Evolutionary conservation across 345 rosid genomes (phyloP), one percentile per base, ranked within the genome.

Genomic region (Arabis hirsuta): DNA sequence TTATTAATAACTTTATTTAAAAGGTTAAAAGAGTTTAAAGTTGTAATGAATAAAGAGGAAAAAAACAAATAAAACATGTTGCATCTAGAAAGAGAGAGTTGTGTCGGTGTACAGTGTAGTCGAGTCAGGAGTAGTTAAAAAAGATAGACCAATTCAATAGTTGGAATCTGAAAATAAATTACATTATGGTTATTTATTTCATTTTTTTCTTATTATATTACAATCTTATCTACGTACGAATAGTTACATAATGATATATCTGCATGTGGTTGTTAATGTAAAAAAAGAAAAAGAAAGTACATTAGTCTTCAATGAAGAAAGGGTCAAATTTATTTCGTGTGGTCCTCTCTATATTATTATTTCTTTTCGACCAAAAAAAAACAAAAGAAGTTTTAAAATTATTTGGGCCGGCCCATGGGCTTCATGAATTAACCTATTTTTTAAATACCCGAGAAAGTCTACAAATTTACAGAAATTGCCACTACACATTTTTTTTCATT

Each of bases 181-280:
- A 67, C 22, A 20, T 29, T 42, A 43, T 55, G 62, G 6, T 38
- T 36, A 19, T 38, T 58, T 20, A n/a, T 31, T 32, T 45, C 19
- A 10, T n/a, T n/a, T n/a, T 39, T 53, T 3, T 52, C 12, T 22
- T 2, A 5, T 6, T 31, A 0, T 45, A 6, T 14, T 31, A 31
- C 7, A 10, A 14, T 44, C 5, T 6, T 48, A 36, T 36, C 19
- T 22, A 36, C 34, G 71, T 7, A 38, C 58, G 31, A 75, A 68
- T 55, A 36, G 46, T 68, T 38, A 68, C 20, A 61, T 1, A 44
- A 53, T 61, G 73, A 67, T 58, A 45, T 62, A 51, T n/a, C 13
- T 67, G 73, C 78, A 75, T 75, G 79, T 69, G 79, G 79, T 75
- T 38, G 79, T 75, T 69, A 62, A 44, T 54, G 38, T 67, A 9